Percentiles rank a stretch among this genome's conserved stretches.
phyloP scores from a whole-genome alignment of 192 early-diverging fungal species.

The Backusella circina region DNA sequence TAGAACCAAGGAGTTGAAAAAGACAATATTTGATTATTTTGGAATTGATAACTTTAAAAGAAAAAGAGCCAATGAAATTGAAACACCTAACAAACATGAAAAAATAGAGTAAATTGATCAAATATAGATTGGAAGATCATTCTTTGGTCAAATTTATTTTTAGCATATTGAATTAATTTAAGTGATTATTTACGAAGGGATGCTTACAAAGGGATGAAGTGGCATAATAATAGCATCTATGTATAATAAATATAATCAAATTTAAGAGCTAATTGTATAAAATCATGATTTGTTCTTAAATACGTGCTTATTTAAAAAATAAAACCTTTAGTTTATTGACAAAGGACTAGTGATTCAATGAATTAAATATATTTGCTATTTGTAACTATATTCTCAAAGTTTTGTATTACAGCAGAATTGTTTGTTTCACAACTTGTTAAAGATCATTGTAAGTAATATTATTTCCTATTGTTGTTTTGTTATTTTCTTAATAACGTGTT shows the following conservation, averaged over 20 bases:
- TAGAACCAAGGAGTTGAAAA: neutral
- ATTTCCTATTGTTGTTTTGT: neutral
- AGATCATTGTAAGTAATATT: neutral
- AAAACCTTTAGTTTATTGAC: no score
- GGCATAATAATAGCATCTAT: neutral
- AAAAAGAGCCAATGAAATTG: neutral
- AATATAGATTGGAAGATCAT: neutral
- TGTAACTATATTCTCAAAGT: neutral
- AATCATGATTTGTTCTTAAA: neutral
- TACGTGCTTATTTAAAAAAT: neutral
- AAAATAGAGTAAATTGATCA: neutral
- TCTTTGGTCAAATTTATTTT: neutral
- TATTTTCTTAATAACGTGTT: neutral
- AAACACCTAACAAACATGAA: neutral
- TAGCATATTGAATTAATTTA: neutral
- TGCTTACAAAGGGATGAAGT: neutral
- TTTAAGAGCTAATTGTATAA: neutral
- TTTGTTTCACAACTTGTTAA: neutral
- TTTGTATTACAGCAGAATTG: neutral
- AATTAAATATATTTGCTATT: neutral
- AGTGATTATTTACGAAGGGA: neutral
- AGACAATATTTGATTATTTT: neutral
- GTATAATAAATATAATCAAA: neutral
- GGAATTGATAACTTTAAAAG: neutral
- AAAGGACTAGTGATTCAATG: neutral